A percentile compares a stretch with the other conserved stretches of the same genome.
phyloP scores from a whole-genome alignment of 176 grass and related monocot genomes.

The Carex pumila region DNA sequence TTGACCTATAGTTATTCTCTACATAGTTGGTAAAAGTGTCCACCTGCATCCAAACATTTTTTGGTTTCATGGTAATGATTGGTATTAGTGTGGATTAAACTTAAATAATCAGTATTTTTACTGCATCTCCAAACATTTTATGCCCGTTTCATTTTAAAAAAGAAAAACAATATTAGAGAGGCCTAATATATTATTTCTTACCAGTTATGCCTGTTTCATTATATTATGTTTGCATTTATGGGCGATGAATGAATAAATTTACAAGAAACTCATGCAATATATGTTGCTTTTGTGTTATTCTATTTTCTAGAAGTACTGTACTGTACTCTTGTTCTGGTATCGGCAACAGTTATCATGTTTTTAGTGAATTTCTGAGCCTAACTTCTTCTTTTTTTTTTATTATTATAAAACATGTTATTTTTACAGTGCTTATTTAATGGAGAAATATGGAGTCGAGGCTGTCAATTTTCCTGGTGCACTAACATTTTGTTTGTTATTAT shows the following conservation, averaged over 20 bases:
- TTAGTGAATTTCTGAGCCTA: neutral
- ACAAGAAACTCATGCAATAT: neutral
- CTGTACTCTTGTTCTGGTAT: neutral
- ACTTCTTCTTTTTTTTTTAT: neutral
- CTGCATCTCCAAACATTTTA: neutral
- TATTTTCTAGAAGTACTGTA: neutral
- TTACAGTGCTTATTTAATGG: neutral
- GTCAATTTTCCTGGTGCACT: neutral
- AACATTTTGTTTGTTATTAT: constrained; percentile 1
- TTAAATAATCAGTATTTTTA: neutral
- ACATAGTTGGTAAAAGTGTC: neutral
- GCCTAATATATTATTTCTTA: neutral
- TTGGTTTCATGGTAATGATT: neutral
- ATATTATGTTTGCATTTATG: neutral
- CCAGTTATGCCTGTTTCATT: neutral
- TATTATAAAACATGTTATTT: neutral
- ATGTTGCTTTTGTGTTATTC: neutral
- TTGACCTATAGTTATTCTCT: neutral
- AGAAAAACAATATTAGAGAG: neutral
- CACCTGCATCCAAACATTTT: neutral
- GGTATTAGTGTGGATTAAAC: neutral
- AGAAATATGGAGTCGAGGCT: neutral
- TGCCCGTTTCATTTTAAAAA: neutral
- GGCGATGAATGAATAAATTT: neutral
- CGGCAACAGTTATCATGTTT: neutral